These are phyloP conservation scores for Bolboschoenus planiculmis DNA, from an alignment of 176 grass and related monocot species.

Conservation along the genomic window DNA sequence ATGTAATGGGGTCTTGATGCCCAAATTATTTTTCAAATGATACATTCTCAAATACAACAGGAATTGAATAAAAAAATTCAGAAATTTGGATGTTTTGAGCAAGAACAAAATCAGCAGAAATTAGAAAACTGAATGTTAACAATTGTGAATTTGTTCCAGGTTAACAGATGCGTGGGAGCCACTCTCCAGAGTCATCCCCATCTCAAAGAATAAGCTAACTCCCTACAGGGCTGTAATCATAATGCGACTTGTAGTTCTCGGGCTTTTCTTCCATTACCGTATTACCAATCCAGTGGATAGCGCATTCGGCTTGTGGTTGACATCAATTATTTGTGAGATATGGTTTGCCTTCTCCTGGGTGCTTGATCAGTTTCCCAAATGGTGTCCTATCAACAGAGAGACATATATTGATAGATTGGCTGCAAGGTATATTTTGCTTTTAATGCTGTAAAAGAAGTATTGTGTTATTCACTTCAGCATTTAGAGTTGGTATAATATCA, in stretches of 20 bases:
- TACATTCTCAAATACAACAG: background rate
- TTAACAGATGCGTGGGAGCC: constrained; percentile 72
- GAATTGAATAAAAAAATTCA: background rate
- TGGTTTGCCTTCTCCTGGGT: constrained; percentile 99
- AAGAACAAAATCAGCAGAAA: background rate
- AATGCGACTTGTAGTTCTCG: constrained; percentile 81
- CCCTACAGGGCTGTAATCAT: constrained; percentile 95
- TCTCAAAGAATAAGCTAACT: constrained; percentile 96
- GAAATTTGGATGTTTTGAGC: background rate
- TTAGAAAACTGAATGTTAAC: background rate
- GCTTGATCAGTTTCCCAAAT: constrained; percentile 98
- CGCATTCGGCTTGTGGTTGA: constrained; percentile 85
- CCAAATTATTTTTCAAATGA: background rate
- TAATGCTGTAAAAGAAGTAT: background rate
- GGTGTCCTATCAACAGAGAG: constrained; percentile 85
- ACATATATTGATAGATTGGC: constrained; percentile 82
- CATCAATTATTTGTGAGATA: constrained; percentile 94
- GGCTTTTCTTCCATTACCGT: constrained; percentile 98
- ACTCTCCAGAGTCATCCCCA: constrained; percentile 72
- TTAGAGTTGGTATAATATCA: background rate
- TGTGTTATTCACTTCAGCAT: background rate
- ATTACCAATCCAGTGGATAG: constrained; percentile 91
- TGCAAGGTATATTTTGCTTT: constrained; percentile 58
- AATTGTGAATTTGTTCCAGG: constrained; percentile 19
- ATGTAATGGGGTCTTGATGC: background rate